These are phyloP conservation scores for Geum urbanum DNA, from an alignment of 306 rosid genomes.

Conservation along the genomic window DNA sequence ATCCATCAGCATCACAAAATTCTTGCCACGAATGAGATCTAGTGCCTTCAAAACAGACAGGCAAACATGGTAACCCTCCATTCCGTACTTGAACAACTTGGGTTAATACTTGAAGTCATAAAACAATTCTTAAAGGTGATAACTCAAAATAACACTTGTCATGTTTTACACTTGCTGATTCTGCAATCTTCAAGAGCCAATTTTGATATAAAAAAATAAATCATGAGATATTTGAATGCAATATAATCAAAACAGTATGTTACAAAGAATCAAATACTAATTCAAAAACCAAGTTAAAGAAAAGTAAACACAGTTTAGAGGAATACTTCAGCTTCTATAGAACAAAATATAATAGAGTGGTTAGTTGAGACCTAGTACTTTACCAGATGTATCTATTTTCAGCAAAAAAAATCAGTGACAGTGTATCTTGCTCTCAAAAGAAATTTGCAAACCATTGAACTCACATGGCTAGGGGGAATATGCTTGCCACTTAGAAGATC, in stretches of 20 bases:
- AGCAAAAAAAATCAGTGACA: neutral
- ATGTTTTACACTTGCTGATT: neutral
- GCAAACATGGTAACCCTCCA: slow-evolving; percentile 1
- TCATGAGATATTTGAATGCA: neutral
- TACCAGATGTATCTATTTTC: neutral
- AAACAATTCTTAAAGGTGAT: neutral
- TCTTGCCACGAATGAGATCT: slow-evolving; percentile 87
- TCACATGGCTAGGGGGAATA: slow-evolving; percentile 90
- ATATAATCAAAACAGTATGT: neutral
- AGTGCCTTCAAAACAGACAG: slow-evolving; percentile 57
- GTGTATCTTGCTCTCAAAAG: neutral
- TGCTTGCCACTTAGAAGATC: slow-evolving; percentile 96
- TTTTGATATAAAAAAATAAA: neutral
- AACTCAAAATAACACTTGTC: neutral
- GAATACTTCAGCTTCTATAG: neutral
- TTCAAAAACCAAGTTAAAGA: neutral
- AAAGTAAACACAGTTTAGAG: neutral
- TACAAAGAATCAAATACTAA: neutral
- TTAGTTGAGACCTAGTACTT: neutral
- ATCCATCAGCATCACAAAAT: slow-evolving; percentile 92
- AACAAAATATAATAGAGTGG: neutral
- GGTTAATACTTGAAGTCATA: neutral
- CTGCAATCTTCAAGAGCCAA: neutral
- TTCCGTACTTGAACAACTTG: neutral
- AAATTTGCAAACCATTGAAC: slow-evolving; percentile 17